These are phyloP conservation scores for Eudorina sp. DNA, from an alignment of 139 green algal genomes.

Conservation along the genomic window DNA sequence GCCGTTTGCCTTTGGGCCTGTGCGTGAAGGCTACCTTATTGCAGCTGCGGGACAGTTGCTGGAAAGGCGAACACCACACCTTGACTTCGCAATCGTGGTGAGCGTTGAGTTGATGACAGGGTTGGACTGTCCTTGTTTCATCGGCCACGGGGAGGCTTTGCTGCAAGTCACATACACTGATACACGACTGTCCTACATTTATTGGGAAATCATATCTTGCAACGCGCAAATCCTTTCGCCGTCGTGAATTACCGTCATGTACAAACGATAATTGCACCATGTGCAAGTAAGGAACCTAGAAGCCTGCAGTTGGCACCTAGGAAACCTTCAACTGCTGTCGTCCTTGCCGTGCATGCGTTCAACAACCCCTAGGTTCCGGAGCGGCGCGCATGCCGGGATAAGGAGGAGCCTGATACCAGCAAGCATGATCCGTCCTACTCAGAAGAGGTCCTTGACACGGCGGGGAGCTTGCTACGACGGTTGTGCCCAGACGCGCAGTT, in stretches of 20 bases:
- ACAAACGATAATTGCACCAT: not conserved
- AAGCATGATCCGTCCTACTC: conserved; percentile 50
- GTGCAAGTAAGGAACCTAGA: not conserved
- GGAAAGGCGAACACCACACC: conserved; percentile 8
- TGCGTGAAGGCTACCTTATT: conserved; percentile 55
- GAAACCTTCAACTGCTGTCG: too few relatives aligned
- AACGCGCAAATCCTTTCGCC: not conserved
- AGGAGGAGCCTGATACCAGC: conserved; percentile 48
- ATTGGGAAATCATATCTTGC: not conserved
- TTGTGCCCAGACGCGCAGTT: conserved; percentile 51
- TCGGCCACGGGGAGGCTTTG: too few relatives aligned
- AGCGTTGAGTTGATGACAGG: not conserved
- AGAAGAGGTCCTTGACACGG: conserved; percentile 51
- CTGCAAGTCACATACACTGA: not conserved
- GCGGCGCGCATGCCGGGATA: conserved; percentile 54
- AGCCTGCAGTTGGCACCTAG: too few relatives aligned
- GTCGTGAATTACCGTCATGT: not conserved
- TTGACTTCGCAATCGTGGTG: conserved; percentile 55
- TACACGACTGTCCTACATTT: not conserved
- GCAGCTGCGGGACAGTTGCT: conserved; percentile 43
- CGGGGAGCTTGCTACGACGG: conserved; percentile 24
- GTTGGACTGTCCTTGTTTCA: not conserved
- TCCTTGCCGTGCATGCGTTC: not conserved
- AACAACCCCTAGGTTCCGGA: conserved; percentile 55
- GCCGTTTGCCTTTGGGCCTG: not conserved